A percentile compares a stretch with the other conserved stretches of the same genome.
Evolutionary conservation across 2,329 filamentous ascomycete genomes (phyloP).

Genomic region (Colletotrichum limetticola): DNA sequence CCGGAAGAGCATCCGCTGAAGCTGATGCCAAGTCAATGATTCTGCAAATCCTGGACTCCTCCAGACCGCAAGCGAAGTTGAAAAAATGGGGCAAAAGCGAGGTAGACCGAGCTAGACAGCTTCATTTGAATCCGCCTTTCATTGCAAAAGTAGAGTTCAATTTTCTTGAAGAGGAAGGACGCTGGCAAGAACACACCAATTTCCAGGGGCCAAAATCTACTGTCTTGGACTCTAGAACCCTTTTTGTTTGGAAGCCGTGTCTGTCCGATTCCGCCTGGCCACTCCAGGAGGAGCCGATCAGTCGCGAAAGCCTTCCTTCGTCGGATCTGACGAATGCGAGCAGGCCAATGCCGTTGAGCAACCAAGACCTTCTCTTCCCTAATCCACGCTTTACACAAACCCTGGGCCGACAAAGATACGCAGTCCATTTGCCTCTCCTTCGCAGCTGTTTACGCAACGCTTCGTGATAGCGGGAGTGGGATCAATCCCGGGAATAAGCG

Average conservation of each 20-base stretch:
- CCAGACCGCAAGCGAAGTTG: not conserved
- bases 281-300: not conserved
- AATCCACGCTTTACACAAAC: no score
- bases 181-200: no score
- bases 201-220: not conserved
- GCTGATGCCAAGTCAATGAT: not conserved
- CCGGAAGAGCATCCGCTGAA: not conserved
- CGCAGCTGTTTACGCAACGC: not conserved
- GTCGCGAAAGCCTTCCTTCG: not conserved
- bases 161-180: not conserved
- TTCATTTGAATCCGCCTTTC: not conserved
- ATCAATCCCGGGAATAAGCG: not conserved
- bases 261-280: not conserved
- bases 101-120: not conserved
- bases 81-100: not conserved
- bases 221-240: not conserved
- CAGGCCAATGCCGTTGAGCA: not conserved
- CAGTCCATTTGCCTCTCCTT: not conserved
- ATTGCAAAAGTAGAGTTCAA: no score
- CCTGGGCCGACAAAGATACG: no score
- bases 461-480: not conserved
- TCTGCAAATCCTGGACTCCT: not conserved
- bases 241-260: not conserved
- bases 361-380: not conserved
- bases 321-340: not conserved